Percentiles rank a stretch among this genome's conserved stretches.
These are phyloP conservation scores for Plasmodium gonderi DNA, from an alignment of 169 alveolate genomes.

Conservation along the genomic window DNA sequence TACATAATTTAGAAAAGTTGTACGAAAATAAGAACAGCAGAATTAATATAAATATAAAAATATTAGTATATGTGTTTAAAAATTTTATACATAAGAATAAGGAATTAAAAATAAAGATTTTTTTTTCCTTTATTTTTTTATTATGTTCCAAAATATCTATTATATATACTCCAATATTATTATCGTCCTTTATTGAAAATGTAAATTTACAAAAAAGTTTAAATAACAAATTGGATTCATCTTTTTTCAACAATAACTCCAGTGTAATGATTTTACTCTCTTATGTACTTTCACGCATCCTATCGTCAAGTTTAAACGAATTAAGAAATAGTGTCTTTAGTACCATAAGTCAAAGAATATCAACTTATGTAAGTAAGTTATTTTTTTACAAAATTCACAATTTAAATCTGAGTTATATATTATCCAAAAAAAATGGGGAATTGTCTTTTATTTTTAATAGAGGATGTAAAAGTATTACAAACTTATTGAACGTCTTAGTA, in stretches of 20 bases:
- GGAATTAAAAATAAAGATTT: constrained; percentile 52
- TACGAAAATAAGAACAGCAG: constrained; percentile 40
- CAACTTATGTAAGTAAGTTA: constrained; percentile 79
- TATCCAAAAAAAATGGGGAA: constrained; percentile 84
- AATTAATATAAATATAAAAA: constrained; percentile 51
- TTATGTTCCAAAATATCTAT: constrained; percentile 69
- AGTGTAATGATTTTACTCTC: constrained; percentile 37
- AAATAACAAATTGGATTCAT: not conserved
- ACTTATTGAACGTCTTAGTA: constrained; percentile 81
- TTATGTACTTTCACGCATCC: constrained; percentile 54
- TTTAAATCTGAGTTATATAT: constrained; percentile 81
- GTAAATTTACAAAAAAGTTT: constrained; percentile 62
- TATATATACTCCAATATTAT: constrained; percentile 53
- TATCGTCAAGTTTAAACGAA: constrained; percentile 78
- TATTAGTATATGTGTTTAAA: constrained; percentile 71
- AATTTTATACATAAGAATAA: constrained; percentile 69
- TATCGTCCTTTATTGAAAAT: constrained; percentile 74
- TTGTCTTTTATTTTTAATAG: constrained; percentile 81
- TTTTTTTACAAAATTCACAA: constrained; percentile 84
- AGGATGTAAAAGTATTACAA: constrained; percentile 85
- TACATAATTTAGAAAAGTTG: constrained; percentile 24
- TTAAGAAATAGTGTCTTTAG: constrained; percentile 82
- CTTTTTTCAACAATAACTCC: not conserved
- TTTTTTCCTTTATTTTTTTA: constrained; percentile 61
- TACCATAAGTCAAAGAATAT: constrained; percentile 82